Conservation (phyloP, 2,329 filamentous ascomycete species). For the Didymellaceae sp. region DNA sequence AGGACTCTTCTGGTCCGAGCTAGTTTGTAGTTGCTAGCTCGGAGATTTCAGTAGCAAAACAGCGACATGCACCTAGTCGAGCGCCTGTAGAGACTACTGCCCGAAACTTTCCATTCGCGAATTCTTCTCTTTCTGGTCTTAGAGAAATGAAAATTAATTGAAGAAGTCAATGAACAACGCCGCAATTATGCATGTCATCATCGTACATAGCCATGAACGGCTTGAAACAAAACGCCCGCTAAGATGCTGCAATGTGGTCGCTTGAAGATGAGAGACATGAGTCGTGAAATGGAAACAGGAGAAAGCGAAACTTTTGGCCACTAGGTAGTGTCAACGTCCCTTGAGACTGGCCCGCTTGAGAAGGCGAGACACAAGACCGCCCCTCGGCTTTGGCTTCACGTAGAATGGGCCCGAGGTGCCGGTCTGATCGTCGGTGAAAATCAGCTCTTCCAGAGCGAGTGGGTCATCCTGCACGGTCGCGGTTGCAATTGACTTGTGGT, state of each 20-base stretch:
- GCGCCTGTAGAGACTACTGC: not conserved
- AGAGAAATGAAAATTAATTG: not conserved
- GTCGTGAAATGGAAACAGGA: not conserved
- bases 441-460: constrained; percentile 61
- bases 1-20: not conserved
- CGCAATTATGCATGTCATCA: constrained; percentile 34
- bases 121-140: not conserved
- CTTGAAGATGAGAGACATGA: constrained; percentile 6
- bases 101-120: not conserved
- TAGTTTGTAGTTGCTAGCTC: constrained; percentile 2
- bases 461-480: constrained; percentile 54
- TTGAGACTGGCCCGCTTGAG: constrained; percentile 48
- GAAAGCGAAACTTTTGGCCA: constrained; percentile 3
- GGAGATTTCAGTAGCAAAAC: constrained; percentile 6
- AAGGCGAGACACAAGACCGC: constrained; percentile 45
- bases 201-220: constrained; percentile 25
- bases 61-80: constrained; percentile 5
- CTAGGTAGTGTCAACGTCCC: constrained; percentile 22
- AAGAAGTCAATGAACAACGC: constrained; percentile 22
- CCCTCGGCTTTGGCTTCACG: constrained; percentile 45
- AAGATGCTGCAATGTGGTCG: constrained; percentile 28
- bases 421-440: constrained; percentile 56
- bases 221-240: constrained; percentile 32
- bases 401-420: constrained; percentile 56
- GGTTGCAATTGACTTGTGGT: constrained; percentile 20